These are phyloP conservation scores for Coprinopsis sp. DNA, from an alignment of 768 basidiomycete species.

Conservation along the genomic window DNA sequence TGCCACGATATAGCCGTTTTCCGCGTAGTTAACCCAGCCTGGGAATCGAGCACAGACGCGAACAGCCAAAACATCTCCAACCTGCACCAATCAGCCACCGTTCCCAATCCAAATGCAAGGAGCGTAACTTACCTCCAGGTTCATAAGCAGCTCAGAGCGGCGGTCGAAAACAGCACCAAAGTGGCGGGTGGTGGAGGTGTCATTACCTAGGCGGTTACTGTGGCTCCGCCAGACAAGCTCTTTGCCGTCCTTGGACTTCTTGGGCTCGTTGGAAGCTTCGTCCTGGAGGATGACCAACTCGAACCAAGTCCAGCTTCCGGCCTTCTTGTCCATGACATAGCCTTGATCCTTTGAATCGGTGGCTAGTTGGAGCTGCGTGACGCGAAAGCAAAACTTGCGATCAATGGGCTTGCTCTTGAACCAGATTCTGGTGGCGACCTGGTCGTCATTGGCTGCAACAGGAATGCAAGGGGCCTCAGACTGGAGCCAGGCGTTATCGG, in stretches of 20 bases:
- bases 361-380: slow-evolving; percentile 18
- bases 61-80: slow-evolving; percentile 19
- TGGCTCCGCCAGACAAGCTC: slow-evolving; percentile 18
- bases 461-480: too few relatives aligned
- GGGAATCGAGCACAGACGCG: slow-evolving; percentile 16
- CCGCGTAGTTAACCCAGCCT: slow-evolving; percentile 19
- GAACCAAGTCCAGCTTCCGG: slow-evolving; percentile 18
- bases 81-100: slow-evolving; percentile 4
- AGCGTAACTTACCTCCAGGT: slow-evolving; percentile 15
- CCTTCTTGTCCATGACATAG: slow-evolving; percentile 3
- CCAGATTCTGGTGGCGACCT: too few relatives aligned
- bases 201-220: slow-evolving; percentile 16
- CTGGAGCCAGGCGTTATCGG: too few relatives aligned
- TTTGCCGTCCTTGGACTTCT: slow-evolving; percentile 14
- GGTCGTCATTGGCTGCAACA: too few relatives aligned
- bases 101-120: not conserved
- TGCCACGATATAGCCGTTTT: slow-evolving; percentile 12
- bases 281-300: slow-evolving; percentile 16
- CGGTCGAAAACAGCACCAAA: slow-evolving; percentile 19
- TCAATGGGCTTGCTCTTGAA: slow-evolving; percentile 21
- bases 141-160: slow-evolving; percentile 16
- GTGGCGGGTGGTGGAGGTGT: slow-evolving; percentile 13
- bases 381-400: slow-evolving; percentile 17
- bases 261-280: slow-evolving; percentile 5
- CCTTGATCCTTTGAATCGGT: slow-evolving; percentile 23